Evolutionary conservation across 257 asterid genomes (phyloP).

Genomic region (Solanum chiquidenum): DNA sequence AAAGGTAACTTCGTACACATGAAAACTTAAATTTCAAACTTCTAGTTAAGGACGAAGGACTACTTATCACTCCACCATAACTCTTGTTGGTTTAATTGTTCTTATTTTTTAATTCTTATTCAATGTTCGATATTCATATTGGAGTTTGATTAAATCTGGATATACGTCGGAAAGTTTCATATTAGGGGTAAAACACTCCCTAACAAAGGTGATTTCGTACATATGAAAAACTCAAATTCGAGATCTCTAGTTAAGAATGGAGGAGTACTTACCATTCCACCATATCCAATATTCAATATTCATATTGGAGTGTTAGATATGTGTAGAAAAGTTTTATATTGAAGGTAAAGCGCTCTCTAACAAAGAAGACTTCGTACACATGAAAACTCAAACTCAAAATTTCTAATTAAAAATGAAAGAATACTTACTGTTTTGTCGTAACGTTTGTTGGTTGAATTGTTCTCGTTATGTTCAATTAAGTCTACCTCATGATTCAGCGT

Average conservation of each 20-base stretch:
- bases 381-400: not conserved
- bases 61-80: not conserved
- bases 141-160: no score
- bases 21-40: not conserved
- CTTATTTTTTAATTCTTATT: no score
- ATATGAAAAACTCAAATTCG: not conserved
- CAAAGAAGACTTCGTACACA: no score
- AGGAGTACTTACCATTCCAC: rapidly evolving
- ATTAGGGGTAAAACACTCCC: rapidly evolving
- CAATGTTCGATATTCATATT: no score
- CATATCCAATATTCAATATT: not conserved
- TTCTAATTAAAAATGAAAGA: no score
- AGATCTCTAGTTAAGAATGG: no score
- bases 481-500: not conserved
- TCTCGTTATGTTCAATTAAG: not conserved
- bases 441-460: not conserved
- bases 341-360: no score
- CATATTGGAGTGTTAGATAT: not conserved
- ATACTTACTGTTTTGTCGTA: rapidly evolving
- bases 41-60: rapidly evolving
- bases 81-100: not conserved
- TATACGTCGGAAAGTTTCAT: no score
- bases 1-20: rapidly evolving
- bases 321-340: no score
- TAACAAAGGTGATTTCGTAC: not conserved